Evolutionary conservation across 148 eudicot genomes (phyloP).

Genomic region (Chenopodium berlandieri): DNA sequence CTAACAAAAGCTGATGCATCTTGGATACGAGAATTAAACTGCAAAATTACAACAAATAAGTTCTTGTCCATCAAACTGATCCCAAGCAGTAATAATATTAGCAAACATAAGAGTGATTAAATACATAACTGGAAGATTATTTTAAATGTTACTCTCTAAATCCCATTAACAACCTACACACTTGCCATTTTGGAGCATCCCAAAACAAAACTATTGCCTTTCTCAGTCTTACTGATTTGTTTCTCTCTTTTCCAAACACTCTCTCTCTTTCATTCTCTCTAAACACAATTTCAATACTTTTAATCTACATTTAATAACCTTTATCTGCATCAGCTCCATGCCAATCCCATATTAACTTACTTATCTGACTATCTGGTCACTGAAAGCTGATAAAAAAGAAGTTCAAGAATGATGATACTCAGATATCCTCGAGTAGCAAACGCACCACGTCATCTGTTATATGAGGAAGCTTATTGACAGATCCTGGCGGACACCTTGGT

Average conservation of each 20-base stretch:
- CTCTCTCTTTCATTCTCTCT: background rate
- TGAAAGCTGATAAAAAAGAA: background rate
- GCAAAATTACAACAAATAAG: slow-evolving; percentile 34
- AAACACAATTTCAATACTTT: background rate
- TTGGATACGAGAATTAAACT: slow-evolving; percentile 72
- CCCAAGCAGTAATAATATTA: background rate
- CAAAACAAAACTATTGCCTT: background rate
- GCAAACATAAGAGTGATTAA: background rate
- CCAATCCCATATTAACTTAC: background rate
- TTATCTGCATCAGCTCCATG: background rate
- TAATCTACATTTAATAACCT: background rate
- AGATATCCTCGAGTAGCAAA: slow-evolving; percentile 4
- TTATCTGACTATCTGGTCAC: background rate
- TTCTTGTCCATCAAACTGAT: background rate
- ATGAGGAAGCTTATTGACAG: slow-evolving; percentile 46
- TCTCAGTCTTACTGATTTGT: background rate
- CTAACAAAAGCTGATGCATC: slow-evolving; percentile 62
- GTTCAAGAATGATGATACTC: background rate
- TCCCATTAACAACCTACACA: background rate
- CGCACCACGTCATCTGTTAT: slow-evolving; percentile 63
- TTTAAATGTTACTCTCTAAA: background rate
- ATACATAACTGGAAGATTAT: background rate
- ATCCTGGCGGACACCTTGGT: slow-evolving; percentile 40
- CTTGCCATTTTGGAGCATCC: background rate
- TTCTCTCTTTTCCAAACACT: background rate